These are phyloP conservation scores for Aurantiochytrium sp. DNA, from an alignment of 108 stramenopile species.

Conservation along the genomic window DNA sequence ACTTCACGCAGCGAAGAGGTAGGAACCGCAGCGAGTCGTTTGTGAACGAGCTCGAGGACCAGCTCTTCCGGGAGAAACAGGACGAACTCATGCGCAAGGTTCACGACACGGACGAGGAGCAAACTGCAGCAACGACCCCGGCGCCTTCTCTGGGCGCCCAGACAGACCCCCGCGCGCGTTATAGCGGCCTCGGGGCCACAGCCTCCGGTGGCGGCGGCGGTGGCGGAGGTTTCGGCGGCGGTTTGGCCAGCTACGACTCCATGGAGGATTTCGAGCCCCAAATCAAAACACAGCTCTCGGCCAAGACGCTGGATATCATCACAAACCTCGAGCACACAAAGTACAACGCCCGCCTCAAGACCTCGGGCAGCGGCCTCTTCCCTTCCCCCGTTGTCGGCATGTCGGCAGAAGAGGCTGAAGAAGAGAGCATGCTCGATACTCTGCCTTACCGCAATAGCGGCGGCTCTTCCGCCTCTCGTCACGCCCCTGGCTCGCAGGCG, in stretches of 20 bases:
- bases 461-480: too few relatives aligned
- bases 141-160: too few relatives aligned
- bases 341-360: background rate
- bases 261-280: conserved; percentile 3
- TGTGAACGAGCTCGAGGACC: conserved; percentile 21
- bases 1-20: background rate
- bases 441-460: too few relatives aligned
- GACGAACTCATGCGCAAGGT: background rate
- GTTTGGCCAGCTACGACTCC: background rate
- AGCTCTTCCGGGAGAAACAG: background rate
- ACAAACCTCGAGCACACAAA: conserved; percentile 18
- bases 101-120: too few relatives aligned
- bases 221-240: too few relatives aligned
- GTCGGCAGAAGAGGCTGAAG: conserved; percentile 20
- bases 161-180: too few relatives aligned
- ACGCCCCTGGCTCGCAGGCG: too few relatives aligned
- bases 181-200: too few relatives aligned
- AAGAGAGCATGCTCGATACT: background rate
- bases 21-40: conserved; percentile 1
- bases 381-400: conserved; percentile 10
- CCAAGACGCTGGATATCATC: conserved; percentile 13
- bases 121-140: too few relatives aligned
- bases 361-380: background rate
- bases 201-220: too few relatives aligned
- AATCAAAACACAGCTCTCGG: background rate